These are phyloP conservation scores for Metschnikowia kunwiensis DNA, from an alignment of 805 yeast genomes.

Conservation along the genomic window DNA sequence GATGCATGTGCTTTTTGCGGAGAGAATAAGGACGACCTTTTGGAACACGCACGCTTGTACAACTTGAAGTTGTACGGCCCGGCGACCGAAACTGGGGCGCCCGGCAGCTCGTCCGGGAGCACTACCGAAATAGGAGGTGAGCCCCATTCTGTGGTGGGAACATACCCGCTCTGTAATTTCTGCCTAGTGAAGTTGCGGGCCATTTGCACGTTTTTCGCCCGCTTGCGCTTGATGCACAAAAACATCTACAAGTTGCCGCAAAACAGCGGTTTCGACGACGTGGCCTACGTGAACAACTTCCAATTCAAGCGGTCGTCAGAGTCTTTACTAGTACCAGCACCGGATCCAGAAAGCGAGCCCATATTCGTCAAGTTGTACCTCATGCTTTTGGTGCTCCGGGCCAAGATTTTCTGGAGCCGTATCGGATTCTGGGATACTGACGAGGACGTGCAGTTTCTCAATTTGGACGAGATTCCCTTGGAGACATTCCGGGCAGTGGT, in stretches of 20 bases:
- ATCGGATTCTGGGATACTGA: slow-evolving; percentile 72
- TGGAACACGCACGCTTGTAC: slow-evolving; percentile 77
- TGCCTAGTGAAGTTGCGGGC: slow-evolving; percentile 79
- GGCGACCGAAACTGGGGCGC: slow-evolving; percentile 11
- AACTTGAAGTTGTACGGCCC: slow-evolving; percentile 51
- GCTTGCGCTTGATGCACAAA: slow-evolving; percentile 57
- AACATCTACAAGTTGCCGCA: slow-evolving; percentile 56
- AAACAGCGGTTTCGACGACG: slow-evolving; percentile 26
- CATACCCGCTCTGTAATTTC: slow-evolving; percentile 74
- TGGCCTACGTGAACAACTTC: slow-evolving; percentile 19
- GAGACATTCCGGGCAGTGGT: slow-evolving; percentile 14
- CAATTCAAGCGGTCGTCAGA: slow-evolving; percentile 29
- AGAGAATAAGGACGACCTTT: slow-evolving; percentile 63
- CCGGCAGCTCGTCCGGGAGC: slow-evolving; percentile 10
- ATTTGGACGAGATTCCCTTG: slow-evolving; percentile 15
- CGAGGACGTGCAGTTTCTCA: slow-evolving; percentile 29
- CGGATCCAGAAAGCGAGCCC: slow-evolving; percentile 27
- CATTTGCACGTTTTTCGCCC: slow-evolving; percentile 78
- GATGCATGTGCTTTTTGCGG: slow-evolving; percentile 84
- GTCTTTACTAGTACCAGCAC: slow-evolving; percentile 3
- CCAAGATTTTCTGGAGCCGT: slow-evolving; percentile 79
- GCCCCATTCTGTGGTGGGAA: slow-evolving; percentile 29
- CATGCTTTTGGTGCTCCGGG: slow-evolving; percentile 51
- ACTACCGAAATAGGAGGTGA: slow-evolving; percentile 20
- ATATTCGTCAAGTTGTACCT: slow-evolving; percentile 51